A percentile compares a stretch with the other conserved stretches of the same genome.
Evolutionary conservation across 257 asterid species (phyloP).

Genomic region (Osmanthus fragrans): DNA sequence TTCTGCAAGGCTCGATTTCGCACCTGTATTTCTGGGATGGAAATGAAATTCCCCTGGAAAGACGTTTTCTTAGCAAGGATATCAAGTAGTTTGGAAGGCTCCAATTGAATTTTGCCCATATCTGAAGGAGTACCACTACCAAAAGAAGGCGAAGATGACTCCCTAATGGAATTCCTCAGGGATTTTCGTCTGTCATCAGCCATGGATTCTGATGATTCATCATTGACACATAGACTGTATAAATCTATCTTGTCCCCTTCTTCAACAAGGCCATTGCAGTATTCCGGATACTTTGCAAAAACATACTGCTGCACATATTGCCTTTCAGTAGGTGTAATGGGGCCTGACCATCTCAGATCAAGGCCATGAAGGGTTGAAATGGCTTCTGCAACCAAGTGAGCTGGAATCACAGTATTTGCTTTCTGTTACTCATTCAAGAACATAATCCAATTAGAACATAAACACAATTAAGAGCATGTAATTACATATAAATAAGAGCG

Average conservation of each 20-base stretch:
- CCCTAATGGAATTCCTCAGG: slow-evolving; percentile 30
- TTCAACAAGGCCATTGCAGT: slow-evolving; percentile 60
- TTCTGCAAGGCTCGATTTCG: slow-evolving; percentile 61
- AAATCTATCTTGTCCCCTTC: slow-evolving; percentile 39
- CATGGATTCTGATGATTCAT: slow-evolving; percentile 28
- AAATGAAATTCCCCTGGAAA: slow-evolving; percentile 55
- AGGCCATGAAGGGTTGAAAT: slow-evolving; percentile 78
- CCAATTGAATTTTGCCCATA: slow-evolving; percentile 43
- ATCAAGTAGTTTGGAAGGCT: slow-evolving; percentile 65
- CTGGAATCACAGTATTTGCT: slow-evolving; percentile 67
- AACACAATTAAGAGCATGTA: neutral
- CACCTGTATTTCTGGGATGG: slow-evolving; percentile 80
- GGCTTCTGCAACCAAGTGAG: slow-evolving; percentile 80
- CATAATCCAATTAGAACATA: neutral
- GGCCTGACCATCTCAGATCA: slow-evolving; percentile 88
- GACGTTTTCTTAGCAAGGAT: slow-evolving; percentile 54
- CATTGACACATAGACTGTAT: slow-evolving; percentile 40
- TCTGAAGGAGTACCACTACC: slow-evolving; percentile 27
- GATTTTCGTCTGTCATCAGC: slow-evolving; percentile 39
- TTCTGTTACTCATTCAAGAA: slow-evolving; percentile 42
- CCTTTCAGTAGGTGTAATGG: slow-evolving; percentile 77
- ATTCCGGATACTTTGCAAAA: slow-evolving; percentile 76
- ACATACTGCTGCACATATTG: slow-evolving; percentile 77
- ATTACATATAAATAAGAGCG: neutral
- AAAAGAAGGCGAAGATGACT: slow-evolving; percentile 34